Conservation (phyloP, 164 flowering plant genomes). For the Dillenia turbinata region DNA sequence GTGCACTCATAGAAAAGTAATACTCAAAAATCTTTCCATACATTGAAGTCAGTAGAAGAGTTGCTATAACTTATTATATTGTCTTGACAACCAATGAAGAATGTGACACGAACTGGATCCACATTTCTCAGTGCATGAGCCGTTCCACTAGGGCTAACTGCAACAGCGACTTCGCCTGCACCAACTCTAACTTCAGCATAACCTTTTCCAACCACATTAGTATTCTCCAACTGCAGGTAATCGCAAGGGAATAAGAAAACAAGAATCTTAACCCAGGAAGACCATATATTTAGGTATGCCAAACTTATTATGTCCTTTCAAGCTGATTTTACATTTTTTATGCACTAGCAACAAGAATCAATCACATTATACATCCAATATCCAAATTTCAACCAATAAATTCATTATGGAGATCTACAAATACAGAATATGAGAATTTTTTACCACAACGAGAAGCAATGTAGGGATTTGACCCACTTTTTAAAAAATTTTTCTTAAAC, state of each 20-base stretch:
- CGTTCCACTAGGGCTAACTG: constrained; percentile 67
- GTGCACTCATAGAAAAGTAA: not conserved
- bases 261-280: not conserved
- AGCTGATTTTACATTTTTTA: too few species aligned
- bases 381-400: not conserved
- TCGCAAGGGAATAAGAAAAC: not conserved
- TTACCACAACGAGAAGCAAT: too few species aligned
- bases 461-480: too few species aligned
- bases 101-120: constrained; percentile 57
- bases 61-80: constrained; percentile 31
- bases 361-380: not conserved
- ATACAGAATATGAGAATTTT: too few species aligned
- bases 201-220: constrained; percentile 37
- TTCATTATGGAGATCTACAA: too few species aligned
- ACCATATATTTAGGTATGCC: not conserved
- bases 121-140: constrained; percentile 81
- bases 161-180: constrained; percentile 75
- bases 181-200: constrained; percentile 64
- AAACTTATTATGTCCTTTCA: not conserved
- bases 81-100: constrained; percentile 86
- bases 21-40: constrained; percentile 76
- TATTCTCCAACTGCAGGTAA: constrained; percentile 65
- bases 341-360: too few species aligned
- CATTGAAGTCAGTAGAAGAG: constrained; percentile 61
- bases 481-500: too few species aligned